A percentile compares a stretch with the other conserved stretches of the same genome.
phyloP scores from a whole-genome alignment of 2,329 filamentous ascomycete genomes.

The Colletotrichum sp. region DNA sequence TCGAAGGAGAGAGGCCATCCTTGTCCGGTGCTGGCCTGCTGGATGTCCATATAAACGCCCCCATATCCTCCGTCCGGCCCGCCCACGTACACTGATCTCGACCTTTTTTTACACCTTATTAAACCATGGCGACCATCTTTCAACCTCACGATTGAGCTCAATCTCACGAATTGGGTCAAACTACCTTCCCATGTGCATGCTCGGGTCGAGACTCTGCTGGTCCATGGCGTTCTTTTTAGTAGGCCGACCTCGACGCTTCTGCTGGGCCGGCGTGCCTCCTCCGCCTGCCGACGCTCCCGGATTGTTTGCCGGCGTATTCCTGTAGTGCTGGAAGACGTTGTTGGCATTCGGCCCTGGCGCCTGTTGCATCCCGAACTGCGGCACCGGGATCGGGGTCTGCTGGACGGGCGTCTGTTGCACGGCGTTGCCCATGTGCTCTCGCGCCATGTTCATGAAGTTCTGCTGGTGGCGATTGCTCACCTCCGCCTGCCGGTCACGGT shows the following conservation, averaged over 20 bases:
- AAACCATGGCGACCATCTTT: not conserved
- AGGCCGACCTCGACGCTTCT: slow-evolving; percentile 21
- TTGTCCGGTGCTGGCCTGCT: not conserved
- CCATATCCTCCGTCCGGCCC: not conserved
- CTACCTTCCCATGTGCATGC: slow-evolving; percentile 9
- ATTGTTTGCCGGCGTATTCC: not conserved
- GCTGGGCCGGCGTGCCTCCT: slow-evolving; percentile 3
- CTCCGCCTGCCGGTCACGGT: slow-evolving; percentile 15
- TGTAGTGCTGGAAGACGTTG: slow-evolving; percentile 21
- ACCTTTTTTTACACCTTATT: not conserved
- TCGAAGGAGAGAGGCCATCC: not conserved
- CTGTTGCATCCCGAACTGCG: slow-evolving; percentile 22
- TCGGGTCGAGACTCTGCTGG: slow-evolving; percentile 4
- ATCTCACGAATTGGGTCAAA: not conserved
- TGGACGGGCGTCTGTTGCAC: slow-evolving; percentile 18
- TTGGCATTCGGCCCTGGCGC: not conserved
- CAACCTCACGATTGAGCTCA: not conserved
- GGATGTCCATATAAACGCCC: slow-evolving; percentile 10
- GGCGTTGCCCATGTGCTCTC: slow-evolving; percentile 17
- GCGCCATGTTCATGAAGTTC: slow-evolving; percentile 13
- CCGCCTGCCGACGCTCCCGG: not conserved
- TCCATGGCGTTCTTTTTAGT: slow-evolving; percentile 16
- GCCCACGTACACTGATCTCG: not conserved
- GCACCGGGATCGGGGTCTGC: slow-evolving; percentile 22
- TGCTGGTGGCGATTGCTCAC: slow-evolving; percentile 3